These are phyloP conservation scores for Benincasa hispida DNA, from an alignment of 306 rosid genomes.

Conservation along the genomic window DNA sequence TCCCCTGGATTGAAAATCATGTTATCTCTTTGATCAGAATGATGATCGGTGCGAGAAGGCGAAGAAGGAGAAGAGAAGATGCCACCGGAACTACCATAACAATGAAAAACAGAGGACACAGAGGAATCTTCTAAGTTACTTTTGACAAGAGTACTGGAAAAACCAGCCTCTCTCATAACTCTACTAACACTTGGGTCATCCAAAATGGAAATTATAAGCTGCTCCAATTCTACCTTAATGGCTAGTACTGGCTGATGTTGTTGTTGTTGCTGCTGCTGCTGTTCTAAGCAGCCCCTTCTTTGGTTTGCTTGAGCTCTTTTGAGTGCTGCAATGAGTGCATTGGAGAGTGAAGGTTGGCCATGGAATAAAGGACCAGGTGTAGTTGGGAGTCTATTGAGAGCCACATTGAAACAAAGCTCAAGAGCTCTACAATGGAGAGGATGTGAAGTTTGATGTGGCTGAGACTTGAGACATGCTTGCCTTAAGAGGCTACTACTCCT, in stretches of 20 bases:
- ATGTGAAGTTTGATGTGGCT: slow-evolving; percentile 42
- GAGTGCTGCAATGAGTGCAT: slow-evolving; percentile 88
- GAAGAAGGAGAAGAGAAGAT: slow-evolving; percentile 81
- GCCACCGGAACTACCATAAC: slow-evolving; percentile 45
- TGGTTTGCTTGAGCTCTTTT: slow-evolving; percentile 95
- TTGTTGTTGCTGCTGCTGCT: slow-evolving; percentile 58
- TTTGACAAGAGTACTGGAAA: slow-evolving; percentile 69
- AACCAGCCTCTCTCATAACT: slow-evolving; percentile 97
- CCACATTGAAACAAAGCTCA: slow-evolving; percentile 98
- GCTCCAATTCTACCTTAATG: slow-evolving; percentile 68
- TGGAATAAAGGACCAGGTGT: slow-evolving; percentile 45
- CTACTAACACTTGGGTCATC: slow-evolving; percentile 95
- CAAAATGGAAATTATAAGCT: slow-evolving; percentile 73
- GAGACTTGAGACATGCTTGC: slow-evolving; percentile 68
- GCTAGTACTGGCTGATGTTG: slow-evolving; percentile 70
- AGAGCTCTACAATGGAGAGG: slow-evolving; percentile 86
- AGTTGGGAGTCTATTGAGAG: slow-evolving; percentile 84
- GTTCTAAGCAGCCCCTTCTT: slow-evolving; percentile 88
- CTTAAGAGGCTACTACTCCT: slow-evolving; percentile 46
- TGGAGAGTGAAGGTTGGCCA: slow-evolving; percentile 70
- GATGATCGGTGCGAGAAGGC: slow-evolving; percentile 35
- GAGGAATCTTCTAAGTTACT: slow-evolving; percentile 47
- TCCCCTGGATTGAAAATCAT: slow-evolving; percentile 11
- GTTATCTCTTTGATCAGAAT: slow-evolving; percentile 6
- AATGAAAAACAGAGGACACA: slow-evolving; percentile 44